phyloP scores from a whole-genome alignment of 1,284 basidiomycete species.

The Rugosomyces carneus region DNA sequence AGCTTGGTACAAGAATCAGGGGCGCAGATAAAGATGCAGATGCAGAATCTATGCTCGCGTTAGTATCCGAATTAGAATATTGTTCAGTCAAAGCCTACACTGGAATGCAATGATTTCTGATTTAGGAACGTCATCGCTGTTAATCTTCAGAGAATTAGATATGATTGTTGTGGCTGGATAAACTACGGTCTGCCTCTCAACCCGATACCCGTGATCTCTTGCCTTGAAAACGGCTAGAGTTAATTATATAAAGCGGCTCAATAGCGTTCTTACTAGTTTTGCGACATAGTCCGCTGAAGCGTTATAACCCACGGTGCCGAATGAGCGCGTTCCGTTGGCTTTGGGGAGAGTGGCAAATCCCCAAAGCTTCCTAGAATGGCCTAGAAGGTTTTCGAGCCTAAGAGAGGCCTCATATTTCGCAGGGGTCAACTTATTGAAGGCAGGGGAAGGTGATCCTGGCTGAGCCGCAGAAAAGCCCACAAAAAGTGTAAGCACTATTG shows the following conservation, averaged over 20 bases:
- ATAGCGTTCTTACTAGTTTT: conserved; percentile 4
- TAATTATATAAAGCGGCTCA: not conserved
- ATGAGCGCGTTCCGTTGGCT: conserved; percentile 8
- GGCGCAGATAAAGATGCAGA: conserved; percentile 10
- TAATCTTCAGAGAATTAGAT: conserved; percentile 9
- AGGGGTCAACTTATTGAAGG: conserved; percentile 12
- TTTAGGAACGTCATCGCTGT: conserved; percentile 4
- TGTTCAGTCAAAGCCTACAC: not conserved
- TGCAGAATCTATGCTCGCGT: conserved; percentile 1
- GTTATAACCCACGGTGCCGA: conserved; percentile 13
- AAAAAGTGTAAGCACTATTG: conserved; percentile 3
- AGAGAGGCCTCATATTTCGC: conserved; percentile 9
- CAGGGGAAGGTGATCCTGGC: conserved; percentile 1
- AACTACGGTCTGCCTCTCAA: conserved; percentile 10
- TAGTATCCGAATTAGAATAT: not conserved
- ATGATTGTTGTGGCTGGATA: conserved; percentile 11
- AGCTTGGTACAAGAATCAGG: conserved; percentile 9
- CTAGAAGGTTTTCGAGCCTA: conserved; percentile 9
- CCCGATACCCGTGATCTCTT: conserved; percentile 10
- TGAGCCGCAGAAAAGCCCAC: not conserved
- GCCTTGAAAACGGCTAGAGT: conserved; percentile 3
- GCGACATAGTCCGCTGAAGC: conserved; percentile 12
- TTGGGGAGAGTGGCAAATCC: conserved; percentile 9
- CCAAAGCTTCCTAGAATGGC: conserved; percentile 12
- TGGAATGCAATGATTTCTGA: conserved; percentile 8